Evolutionary conservation across 257 asterid genomes (phyloP).

Genomic region (Avicennia marina): DNA sequence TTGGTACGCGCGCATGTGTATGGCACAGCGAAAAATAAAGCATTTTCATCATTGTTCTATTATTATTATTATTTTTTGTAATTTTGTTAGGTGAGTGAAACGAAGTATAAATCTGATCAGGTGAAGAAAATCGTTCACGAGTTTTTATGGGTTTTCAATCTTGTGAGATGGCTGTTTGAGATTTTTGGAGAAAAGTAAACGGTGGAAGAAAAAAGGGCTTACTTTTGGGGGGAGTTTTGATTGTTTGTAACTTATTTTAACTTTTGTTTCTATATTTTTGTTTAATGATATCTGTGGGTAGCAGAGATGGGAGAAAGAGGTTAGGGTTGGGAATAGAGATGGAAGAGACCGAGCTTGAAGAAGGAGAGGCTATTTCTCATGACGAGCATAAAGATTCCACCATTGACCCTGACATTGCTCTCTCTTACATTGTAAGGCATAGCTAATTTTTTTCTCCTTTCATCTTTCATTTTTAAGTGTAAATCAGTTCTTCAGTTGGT

Average conservation of each 20-base stretch:
- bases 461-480: not conserved
- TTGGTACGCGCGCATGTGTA: constrained; percentile 12
- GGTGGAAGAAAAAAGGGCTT: constrained; percentile 19
- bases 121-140: constrained; percentile 19
- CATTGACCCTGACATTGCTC: constrained; percentile 92
- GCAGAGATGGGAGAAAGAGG: constrained; percentile 76
- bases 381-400: constrained; percentile 48
- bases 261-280: constrained; percentile 4
- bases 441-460: not conserved
- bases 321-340: constrained; percentile 67
- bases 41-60: no score
- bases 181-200: constrained; percentile 40
- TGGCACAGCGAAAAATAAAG: no score
- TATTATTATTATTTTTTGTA: no score
- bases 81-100: no score
- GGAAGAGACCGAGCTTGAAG: constrained; percentile 87
- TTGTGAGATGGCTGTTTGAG: constrained; percentile 24
- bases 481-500: constrained; percentile 19
- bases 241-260: constrained; percentile 14
- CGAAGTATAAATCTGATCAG: no score
- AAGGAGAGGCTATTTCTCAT: constrained; percentile 80
- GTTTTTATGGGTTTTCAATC: constrained; percentile 35
- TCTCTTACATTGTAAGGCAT: constrained; percentile 86
- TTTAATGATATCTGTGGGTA: constrained; percentile 74
- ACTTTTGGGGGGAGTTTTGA: constrained; percentile 24